Base-by-base conservation (phyloP, 495 filamentous ascomycete species). In the Hapsidospora chrysogenum region DNA sequence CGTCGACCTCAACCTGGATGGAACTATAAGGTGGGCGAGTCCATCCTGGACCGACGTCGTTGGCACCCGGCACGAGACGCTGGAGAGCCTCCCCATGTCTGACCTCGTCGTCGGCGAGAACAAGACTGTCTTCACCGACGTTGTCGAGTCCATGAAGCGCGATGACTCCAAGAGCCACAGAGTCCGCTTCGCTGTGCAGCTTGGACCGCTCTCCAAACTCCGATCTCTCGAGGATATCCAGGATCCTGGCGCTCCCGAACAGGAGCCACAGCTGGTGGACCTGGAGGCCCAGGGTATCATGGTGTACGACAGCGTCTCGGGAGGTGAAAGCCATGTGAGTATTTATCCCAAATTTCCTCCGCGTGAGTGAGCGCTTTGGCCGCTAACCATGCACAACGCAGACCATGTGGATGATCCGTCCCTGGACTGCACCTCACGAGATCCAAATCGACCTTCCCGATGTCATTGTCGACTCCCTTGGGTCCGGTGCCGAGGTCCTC, bases 341-440 rank as follows among this genome's bases (percentile, higher is more conserved):
- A 14, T 17, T 23, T 17, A 43, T 18, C 14, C n/a, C n/a, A n/a
- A n/a, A n/a, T n/a, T n/a, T n/a, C n/a, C n/a, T n/a, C n/a, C n/a
- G n/a, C n/a, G n/a, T n/a, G n/a, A n/a, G n/a, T n/a, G n/a, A n/a
- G n/a, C n/a, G n/a, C n/a, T n/a, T n/a, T n/a, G n/a, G n/a, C n/a
- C n/a, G n/a, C n/a, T n/a, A n/a, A n/a, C n/a, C n/a, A n/a, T n/a
- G n/a, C n/a, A n/a, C n/a, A n/a, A 41, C 27, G 26, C 46, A 95
- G 86, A 92, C 86, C 25, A 97, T 97, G 89, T 97, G 89, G 89
- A 96, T 96, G 84, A 70, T 97, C 37, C 79, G 86, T 45, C 92
- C 85, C n/a, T 85, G 84, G 53, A 73, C 84, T 21, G 66, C 85
- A 29, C 83, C 81, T 6, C 72, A 80, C 45, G 85, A 94, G 61